Evolutionary conservation across 2,329 filamentous ascomycete genomes (phyloP), one percentile per base, ranked within the genome.

Genomic region (Nemania bipapillata): DNA sequence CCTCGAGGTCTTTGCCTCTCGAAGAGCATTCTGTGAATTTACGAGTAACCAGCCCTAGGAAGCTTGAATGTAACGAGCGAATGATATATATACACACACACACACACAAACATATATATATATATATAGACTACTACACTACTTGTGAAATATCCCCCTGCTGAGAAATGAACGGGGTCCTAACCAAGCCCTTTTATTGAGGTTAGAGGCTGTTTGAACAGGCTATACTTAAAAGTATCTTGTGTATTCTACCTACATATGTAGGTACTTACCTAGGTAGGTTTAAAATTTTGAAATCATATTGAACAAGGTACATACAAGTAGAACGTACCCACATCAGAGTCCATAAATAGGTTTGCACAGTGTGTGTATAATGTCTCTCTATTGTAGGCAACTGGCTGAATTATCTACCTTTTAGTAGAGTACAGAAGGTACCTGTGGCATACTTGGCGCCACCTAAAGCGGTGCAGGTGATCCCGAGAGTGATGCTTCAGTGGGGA

Each of bases 361-460:
- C 17, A 45, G 40, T 22, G 40, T 45, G 15, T 42, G n/a, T 42
- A 42, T 17, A n/a, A 17, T 42, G n/a, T 17, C 8, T 37, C 15
- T 9, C 35, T 37, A 37, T n/a, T n/a, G n/a, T n/a, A n/a, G n/a
- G n/a, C n/a, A n/a, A 4, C 15, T 42, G 37, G 11, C n/a, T 17
- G 37, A 42, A 42, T 17, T 17, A 12, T 17, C 4, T 42, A 42
- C 11, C n/a, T 8, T 17, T 17, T 17, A 42, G 26, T 30, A 26
- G 28, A 47, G 11, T 32, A 32, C 30, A 32, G 30, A 9, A 32
- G 30, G 30, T 50, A 28, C 11, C 47, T 50, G 28, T 20, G n/a
- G 20, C 52, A 35, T 45, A 53, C 47, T 49, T 64, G 65, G 60
- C 55, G 65, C 65, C 60, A 60, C 60, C 63, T 60, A 50, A 56